Evolutionary conservation across 2,329 filamentous ascomycete species (phyloP).

Genomic region (Macroventuria anomochaeta): DNA sequence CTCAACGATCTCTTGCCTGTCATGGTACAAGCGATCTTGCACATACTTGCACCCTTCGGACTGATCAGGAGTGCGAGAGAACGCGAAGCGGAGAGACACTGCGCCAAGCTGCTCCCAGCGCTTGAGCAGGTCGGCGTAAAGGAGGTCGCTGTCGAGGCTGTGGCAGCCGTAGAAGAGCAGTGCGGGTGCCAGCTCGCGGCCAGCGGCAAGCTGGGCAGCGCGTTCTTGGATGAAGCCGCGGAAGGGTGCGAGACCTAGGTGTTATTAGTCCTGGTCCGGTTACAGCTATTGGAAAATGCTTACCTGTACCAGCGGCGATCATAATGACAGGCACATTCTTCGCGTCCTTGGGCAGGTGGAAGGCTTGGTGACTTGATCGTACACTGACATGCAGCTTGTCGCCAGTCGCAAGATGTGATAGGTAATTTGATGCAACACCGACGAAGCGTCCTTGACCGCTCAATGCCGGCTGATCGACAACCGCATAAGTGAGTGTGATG

Average conservation of each 20-base stretch:
- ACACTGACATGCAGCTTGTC: constrained; percentile 54
- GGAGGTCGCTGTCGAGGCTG: constrained; percentile 60
- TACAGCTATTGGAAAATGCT: background rate
- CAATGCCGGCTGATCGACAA: constrained; percentile 64
- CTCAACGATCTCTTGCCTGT: constrained; percentile 53
- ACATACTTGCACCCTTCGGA: constrained; percentile 61
- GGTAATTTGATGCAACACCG: constrained; percentile 54
- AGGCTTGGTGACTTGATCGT: constrained; percentile 50
- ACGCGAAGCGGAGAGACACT: constrained; percentile 68
- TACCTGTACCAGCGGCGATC: constrained; percentile 46
- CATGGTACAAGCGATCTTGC: constrained; percentile 59
- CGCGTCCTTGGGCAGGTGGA: constrained; percentile 53
- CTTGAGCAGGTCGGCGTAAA: constrained; percentile 66
- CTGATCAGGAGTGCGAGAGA: constrained; percentile 53
- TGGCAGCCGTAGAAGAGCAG: constrained; percentile 72
- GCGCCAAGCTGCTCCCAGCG: constrained; percentile 67
- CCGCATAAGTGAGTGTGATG: constrained; percentile 71
- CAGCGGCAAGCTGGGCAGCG: constrained; percentile 53
- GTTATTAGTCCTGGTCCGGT: background rate
- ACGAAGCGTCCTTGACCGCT: constrained; percentile 53
- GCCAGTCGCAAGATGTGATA: constrained; percentile 49
- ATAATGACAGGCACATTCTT: constrained; percentile 52
- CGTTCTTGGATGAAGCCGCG: constrained; percentile 52
- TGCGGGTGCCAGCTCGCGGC: constrained; percentile 63
- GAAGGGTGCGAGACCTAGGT: constrained; percentile 53